phyloP scores from a whole-genome alignment of 106 monocot genomes.

The Apostasia shenzhenica region DNA sequence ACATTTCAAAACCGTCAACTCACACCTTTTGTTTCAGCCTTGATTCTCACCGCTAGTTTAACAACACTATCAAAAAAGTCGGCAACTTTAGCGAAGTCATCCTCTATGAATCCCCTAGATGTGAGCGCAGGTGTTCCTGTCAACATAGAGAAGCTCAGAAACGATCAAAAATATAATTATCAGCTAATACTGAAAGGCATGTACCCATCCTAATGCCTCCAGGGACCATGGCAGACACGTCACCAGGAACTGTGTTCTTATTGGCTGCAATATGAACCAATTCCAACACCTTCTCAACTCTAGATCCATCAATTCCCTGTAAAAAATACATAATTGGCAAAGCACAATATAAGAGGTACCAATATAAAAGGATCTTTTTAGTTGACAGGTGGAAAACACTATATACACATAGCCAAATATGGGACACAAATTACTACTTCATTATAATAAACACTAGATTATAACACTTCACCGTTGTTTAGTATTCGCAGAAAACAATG shows the following conservation, averaged over 20 bases:
- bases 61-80: slow-evolving; percentile 87
- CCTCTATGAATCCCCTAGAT: slow-evolving; percentile 89
- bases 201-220: slow-evolving; percentile 97
- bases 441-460: no score
- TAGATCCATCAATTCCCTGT: slow-evolving; percentile 95
- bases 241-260: slow-evolving; percentile 96
- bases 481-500: background rate
- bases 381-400: no score
- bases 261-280: slow-evolving; percentile 94
- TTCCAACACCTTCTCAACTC: slow-evolving; percentile 94
- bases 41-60: slow-evolving; percentile 62
- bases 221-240: slow-evolving; percentile 98
- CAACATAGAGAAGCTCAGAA: background rate
- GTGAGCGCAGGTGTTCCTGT: slow-evolving; percentile 98
- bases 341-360: no score
- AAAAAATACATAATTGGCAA: background rate
- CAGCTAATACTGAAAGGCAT: background rate
- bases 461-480: no score
- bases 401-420: no score
- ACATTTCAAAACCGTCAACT: background rate
- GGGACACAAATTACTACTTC: no score
- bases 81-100: slow-evolving; percentile 88
- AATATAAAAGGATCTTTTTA: no score
- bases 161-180: background rate
- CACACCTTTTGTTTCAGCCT: slow-evolving; percentile 71